Evolutionary conservation across 2,329 filamentous ascomycete species (phyloP).

Genomic region (Aspergillus cejpii): DNA sequence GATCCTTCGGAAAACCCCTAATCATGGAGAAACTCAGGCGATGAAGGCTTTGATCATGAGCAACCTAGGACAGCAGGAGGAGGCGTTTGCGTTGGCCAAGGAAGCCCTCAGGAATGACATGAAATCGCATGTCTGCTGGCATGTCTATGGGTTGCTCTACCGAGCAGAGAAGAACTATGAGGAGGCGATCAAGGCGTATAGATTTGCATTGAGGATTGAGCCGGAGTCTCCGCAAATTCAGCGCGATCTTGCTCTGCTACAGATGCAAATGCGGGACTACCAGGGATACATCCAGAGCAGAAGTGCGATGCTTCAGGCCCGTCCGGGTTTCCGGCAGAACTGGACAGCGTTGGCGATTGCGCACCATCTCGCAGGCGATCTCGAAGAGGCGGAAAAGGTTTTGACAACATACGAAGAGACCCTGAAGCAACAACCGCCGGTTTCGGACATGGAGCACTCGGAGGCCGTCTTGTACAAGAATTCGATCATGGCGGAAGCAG

Average conservation of each 20-base stretch:
- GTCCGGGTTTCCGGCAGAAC: slow-evolving; percentile 76
- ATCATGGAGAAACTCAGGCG: slow-evolving; percentile 95
- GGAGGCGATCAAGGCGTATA: slow-evolving; percentile 98
- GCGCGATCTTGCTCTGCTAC: slow-evolving; percentile 83
- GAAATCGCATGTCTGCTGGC: slow-evolving; percentile 99
- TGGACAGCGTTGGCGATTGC: slow-evolving; percentile 97
- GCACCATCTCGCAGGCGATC: slow-evolving; percentile 80
- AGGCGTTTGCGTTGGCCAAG: slow-evolving; percentile 90
- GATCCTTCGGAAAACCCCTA: slow-evolving; percentile 88
- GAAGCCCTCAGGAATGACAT: slow-evolving; percentile 89
- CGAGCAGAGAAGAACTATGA: slow-evolving; percentile 95
- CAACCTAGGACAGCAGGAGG: slow-evolving; percentile 81
- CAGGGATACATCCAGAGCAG: slow-evolving; percentile 87
- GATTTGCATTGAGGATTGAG: slow-evolving; percentile 85
- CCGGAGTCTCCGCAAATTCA: slow-evolving; percentile 94
- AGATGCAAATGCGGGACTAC: slow-evolving; percentile 95
- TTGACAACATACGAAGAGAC: slow-evolving; percentile 90
- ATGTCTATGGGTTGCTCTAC: slow-evolving; percentile 93
- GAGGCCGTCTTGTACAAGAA: slow-evolving; percentile 96
- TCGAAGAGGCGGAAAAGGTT: slow-evolving; percentile 80
- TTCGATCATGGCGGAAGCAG: slow-evolving; percentile 81
- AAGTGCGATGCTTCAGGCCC: slow-evolving; percentile 76
- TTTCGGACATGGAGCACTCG: slow-evolving; percentile 81
- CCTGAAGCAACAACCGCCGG: slow-evolving; percentile 69
- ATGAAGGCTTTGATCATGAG: slow-evolving; percentile 99